Percentiles rank a stretch among this genome's conserved stretches.
Conservation (phyloP, 345 rosid species). For the rapeseed (Brassica napus) region DNA sequence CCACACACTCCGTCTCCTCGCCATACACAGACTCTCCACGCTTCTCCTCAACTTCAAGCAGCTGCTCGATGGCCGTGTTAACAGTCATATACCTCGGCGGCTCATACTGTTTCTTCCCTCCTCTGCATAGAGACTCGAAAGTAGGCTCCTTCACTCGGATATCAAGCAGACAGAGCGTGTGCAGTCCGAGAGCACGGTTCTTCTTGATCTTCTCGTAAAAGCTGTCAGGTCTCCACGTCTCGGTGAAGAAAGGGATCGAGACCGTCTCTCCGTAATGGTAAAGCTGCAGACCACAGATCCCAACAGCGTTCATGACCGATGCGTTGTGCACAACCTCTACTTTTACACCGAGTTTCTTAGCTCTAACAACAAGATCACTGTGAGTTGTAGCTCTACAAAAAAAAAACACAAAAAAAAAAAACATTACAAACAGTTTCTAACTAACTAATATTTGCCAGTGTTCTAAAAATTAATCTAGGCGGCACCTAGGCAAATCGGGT, state of each 20-base stretch:
- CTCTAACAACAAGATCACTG: slow-evolving; percentile 89
- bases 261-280: slow-evolving; percentile 93
- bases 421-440: background rate
- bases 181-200: slow-evolving; percentile 71
- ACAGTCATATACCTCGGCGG: slow-evolving; percentile 88
- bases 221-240: slow-evolving; percentile 92
- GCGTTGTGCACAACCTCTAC: slow-evolving; percentile 89
- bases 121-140: slow-evolving; percentile 88
- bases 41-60: slow-evolving; percentile 71
- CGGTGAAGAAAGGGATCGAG: slow-evolving; percentile 82
- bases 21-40: slow-evolving; percentile 63
- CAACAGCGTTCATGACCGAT: slow-evolving; percentile 91
- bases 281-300: slow-evolving; percentile 87
- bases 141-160: slow-evolving; percentile 93
- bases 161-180: slow-evolving; percentile 88
- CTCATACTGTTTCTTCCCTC: slow-evolving; percentile 84
- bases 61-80: slow-evolving; percentile 86
- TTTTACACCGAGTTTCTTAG: slow-evolving; percentile 64
- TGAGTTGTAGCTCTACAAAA: slow-evolving; percentile 85
- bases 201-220: slow-evolving; percentile 77
- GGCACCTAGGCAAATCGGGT: no score
- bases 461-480: no score
- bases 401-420: background rate
- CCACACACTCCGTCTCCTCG: slow-evolving; percentile 71
- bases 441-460: background rate